Base-by-base conservation (phyloP, 2,329 filamentous ascomycete genomes). In the Trichoderma hamatum region DNA sequence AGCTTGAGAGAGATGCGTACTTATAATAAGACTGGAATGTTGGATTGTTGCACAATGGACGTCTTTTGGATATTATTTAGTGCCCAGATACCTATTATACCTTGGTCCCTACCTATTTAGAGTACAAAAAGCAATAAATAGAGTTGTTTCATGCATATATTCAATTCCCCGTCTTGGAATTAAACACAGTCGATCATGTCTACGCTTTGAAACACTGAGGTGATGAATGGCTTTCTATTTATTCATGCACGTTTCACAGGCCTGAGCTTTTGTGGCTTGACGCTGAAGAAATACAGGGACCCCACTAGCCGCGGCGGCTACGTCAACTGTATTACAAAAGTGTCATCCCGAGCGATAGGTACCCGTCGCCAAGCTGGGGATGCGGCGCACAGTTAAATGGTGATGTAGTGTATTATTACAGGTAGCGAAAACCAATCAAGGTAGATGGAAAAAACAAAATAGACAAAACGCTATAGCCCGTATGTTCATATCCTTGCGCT, bases 1-100 rank as follows among this genome's bases (percentile, higher is more conserved):
- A 63, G 59, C 32, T 32, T 19, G 39, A 10, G 46, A 68, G 46
- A 62, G 46, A 56, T 60, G 52, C 58, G 59, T 64, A 65, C 7
- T 43, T 43, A 3, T 69, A 64, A 64, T 69, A 55, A 16, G 46
- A 52, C 26, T 49, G 34, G 52, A 43, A 59, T n/a, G 39, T 49
- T 51, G 59, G 43, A 32, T 51, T 62, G 39, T 49, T 62, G 43
- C 34, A 62, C 3, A 39, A 51, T 21, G 30, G 39, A 43, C 19
- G 39, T 43, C 30, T 49, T 11, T 67, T 34, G 65, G 56, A 62
- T 52, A 36, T 24, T 52, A 28, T 21, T 32, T 62, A 24, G 39
- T 49, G 7, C 9, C 19, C 3, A n/a, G 21, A 24, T 49, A 2
- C n/a, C 4, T 24, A 49, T 49, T 21, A 49, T 49, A 49, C 39